phyloP scores from a whole-genome alignment of 1,139 yeast genomes.

The Protomyces inundatus region DNA sequence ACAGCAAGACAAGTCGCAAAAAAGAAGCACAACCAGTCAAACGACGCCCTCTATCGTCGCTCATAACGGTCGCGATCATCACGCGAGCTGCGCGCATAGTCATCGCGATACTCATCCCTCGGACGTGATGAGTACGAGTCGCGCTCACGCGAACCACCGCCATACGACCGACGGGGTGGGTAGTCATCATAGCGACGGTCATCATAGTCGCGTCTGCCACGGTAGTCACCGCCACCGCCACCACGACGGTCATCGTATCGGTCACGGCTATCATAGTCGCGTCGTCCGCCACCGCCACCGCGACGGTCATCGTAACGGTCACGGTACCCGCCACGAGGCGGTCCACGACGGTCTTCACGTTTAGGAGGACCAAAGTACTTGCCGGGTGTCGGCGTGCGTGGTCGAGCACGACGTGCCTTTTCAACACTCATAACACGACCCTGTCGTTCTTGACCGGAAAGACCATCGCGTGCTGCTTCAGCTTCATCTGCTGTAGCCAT shows the following conservation, averaged over 20 bases:
- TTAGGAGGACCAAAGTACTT: conserved; percentile 43
- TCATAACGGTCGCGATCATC: neutral
- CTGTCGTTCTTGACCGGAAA: conserved; percentile 37
- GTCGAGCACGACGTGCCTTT: conserved; percentile 41
- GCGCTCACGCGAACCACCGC: conserved; percentile 10
- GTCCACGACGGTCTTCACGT: conserved; percentile 29
- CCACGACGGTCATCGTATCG: conserved; percentile 9
- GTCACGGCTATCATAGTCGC: conserved; percentile 30
- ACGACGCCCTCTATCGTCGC: neutral
- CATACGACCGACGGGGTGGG: conserved; percentile 8
- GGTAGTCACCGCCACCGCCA: conserved; percentile 8
- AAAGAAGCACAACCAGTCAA: neutral
- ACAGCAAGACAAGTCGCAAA: neutral
- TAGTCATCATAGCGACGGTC: conserved; percentile 25
- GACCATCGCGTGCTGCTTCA: conserved; percentile 38
- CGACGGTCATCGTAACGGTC: conserved; percentile 34
- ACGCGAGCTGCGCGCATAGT: neutral
- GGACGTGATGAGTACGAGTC: neutral
- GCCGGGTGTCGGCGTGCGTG: conserved; percentile 44
- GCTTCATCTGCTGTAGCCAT: conserved; percentile 39
- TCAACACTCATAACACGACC: conserved; percentile 40
- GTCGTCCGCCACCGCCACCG: conserved; percentile 35
- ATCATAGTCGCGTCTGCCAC: conserved; percentile 12
- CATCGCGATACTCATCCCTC: neutral
- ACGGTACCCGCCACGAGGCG: conserved; percentile 28